Evolutionary conservation across 148 eudicot genomes (phyloP), one percentile per base, ranked within the genome.

Genomic region (Heliamphora exappendiculata): DNA sequence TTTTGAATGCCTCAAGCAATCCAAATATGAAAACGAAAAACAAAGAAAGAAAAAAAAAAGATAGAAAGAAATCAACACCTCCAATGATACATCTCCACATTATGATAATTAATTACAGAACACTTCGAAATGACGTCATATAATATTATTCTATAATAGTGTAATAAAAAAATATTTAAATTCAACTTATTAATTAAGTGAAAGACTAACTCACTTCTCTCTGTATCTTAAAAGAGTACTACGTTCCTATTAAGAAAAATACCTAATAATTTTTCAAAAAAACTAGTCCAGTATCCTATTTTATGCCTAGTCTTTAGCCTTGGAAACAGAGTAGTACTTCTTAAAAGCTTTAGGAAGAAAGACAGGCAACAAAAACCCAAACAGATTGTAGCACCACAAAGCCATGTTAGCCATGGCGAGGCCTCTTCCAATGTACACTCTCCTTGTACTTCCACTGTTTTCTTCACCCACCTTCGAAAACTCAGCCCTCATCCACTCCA

Each of bases 361-460:
- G 34, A 93, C 84, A 29, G 98, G 96, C 86, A 93, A 79, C 87
- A 93, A 86, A 77, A 89, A 93, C 78, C 94, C 94, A 74, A 91
- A 91, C 79, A 93, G 77, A 84, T 91, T 93, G 78, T 82, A 93
- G 76, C 85, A 72, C 98, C 98, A 91, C 0, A 88, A 79, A 63
- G 54, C 92, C 81, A 81, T 78, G 59, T 93, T 93, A 14, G 81
- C 86, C 3, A 87, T 29, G 29, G 92, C 93, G n/a, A 93, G 86
- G 31, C 68, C 82, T 39, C 85, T 88, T 37, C 93, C 98, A 12
- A 88, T 62, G 55, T 69, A 74, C 87, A 87, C 53, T 74, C 94
- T 85, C 75, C 78, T 67, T 5, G 4, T 53, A 59, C 72, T 80
- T 9, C 89, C 90, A n/a, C 78, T 80, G 67, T 65, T 17, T 24